A percentile compares a stretch with the other conserved stretches of the same genome.
phyloP scores from a whole-genome alignment of 2,329 filamentous ascomycete species.

The Monosporascus cannonballus region DNA sequence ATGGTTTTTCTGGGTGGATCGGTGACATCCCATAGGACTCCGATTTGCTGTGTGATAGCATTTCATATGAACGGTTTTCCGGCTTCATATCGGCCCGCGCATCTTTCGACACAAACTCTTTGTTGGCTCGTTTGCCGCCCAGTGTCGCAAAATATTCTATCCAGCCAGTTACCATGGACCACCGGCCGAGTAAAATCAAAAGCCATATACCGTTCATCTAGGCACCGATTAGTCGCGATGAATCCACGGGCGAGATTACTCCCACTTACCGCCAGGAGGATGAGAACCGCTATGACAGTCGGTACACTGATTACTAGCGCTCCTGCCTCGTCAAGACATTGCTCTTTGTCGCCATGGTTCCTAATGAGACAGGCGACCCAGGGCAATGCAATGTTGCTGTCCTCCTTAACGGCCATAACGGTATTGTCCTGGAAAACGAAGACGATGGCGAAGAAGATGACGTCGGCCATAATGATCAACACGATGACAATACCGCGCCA shows the following conservation, averaged over 20 bases:
- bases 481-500: conserved; percentile 92
- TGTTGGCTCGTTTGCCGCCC: conserved; percentile 46
- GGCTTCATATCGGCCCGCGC: conserved; percentile 57
- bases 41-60: conserved; percentile 56
- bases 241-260: neutral
- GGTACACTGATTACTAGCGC: conserved; percentile 65
- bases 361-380: conserved; percentile 70
- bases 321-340: conserved; percentile 57
- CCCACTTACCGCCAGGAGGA: conserved; percentile 68
- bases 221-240: conserved; percentile 8
- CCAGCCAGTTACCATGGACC: conserved; percentile 85
- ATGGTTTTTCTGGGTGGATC: conserved; percentile 33
- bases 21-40: conserved; percentile 44
- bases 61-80: conserved; percentile 70
- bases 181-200: conserved; percentile 72
- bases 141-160: conserved; percentile 51
- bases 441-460: conserved; percentile 87
- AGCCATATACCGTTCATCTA: conserved; percentile 82
- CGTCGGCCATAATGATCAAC: conserved; percentile 81
- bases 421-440: conserved; percentile 84
- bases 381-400: conserved; percentile 45
- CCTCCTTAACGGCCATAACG: conserved; percentile 50
- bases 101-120: conserved; percentile 87
- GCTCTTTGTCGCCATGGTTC: conserved; percentile 52
- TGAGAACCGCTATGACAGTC: conserved; percentile 73